A percentile compares a stretch with the other conserved stretches of the same genome.
Conservation (phyloP, 2,329 filamentous ascomycete species). For the Fusarium coffeatum region DNA sequence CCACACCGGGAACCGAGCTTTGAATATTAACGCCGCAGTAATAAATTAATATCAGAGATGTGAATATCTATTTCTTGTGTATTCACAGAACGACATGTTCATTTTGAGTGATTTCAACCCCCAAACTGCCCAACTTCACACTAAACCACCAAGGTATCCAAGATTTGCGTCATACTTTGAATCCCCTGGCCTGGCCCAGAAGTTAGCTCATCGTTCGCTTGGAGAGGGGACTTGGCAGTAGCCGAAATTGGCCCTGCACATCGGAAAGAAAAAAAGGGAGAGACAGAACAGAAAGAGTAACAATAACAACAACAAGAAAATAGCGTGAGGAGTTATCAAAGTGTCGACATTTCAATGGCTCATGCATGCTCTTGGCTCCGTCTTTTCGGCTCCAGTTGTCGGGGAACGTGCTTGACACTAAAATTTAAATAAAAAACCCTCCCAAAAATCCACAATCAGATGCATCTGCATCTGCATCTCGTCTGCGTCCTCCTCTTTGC, state of each 20-base stretch:
- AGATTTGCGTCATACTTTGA: slow-evolving; percentile 37
- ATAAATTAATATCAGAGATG: slow-evolving; percentile 5
- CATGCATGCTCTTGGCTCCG: neutral
- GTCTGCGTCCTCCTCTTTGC: slow-evolving; percentile 19
- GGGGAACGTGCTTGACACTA: slow-evolving; percentile 7
- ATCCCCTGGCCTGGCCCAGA: slow-evolving; percentile 19
- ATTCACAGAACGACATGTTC: slow-evolving; percentile 3
- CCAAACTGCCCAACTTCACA: slow-evolving; percentile 19
- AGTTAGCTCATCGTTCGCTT: slow-evolving; percentile 28
- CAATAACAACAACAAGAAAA: neutral
- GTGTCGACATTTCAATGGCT: slow-evolving; percentile 22
- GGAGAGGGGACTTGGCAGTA: slow-evolving; percentile 35
- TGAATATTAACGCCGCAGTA: slow-evolving; percentile 14
- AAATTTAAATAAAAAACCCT: neutral
- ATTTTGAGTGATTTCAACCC: slow-evolving; percentile 2
- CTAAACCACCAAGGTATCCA: slow-evolving; percentile 22
- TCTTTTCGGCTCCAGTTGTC: slow-evolving; percentile 17
- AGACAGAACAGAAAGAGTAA: neutral
- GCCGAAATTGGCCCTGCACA: slow-evolving; percentile 36
- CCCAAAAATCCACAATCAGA: neutral
- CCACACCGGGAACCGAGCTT: slow-evolving; percentile 19
- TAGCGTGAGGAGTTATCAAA: slow-evolving; percentile 11
- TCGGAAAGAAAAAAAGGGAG: slow-evolving; percentile 18
- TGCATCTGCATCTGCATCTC: slow-evolving; percentile 10
- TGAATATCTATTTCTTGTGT: neutral